These are phyloP conservation scores for Macrolepiota dolichaula DNA, from an alignment of 768 basidiomycete species.

Conservation along the genomic window DNA sequence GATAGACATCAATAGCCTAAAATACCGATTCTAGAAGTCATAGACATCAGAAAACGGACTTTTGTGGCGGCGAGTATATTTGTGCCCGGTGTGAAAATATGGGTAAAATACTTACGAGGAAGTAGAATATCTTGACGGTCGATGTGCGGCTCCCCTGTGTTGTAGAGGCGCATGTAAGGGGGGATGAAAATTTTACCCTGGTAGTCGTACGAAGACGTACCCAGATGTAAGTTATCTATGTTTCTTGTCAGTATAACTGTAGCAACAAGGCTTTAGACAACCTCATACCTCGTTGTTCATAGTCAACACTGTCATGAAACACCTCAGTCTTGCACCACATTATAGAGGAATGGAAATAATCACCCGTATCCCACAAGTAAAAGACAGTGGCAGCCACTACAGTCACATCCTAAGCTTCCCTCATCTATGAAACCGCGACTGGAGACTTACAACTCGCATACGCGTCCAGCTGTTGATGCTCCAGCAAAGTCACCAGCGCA, in stretches of 20 bases:
- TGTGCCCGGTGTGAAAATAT: neutral
- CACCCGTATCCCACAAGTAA: constrained; percentile 1
- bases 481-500: neutral
- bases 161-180: neutral
- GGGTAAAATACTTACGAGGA: neutral
- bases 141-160: neutral
- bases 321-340: neutral
- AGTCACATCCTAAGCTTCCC: neutral
- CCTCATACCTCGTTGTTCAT: neutral
- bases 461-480: neutral
- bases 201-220: neutral
- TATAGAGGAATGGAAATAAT: neutral
- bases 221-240: neutral
- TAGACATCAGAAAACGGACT: neutral
- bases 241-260: neutral
- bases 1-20: neutral
- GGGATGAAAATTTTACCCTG: neutral
- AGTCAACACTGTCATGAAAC: neutral
- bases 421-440: neutral
- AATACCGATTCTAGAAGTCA: neutral
- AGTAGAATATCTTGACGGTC: constrained; percentile 4
- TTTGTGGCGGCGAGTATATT: too few species aligned
- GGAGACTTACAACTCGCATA: neutral
- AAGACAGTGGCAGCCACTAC: neutral
- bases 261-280: neutral